These are phyloP conservation scores for Colletotrichum sp. DNA, from an alignment of 2,329 filamentous ascomycete species.

Conservation along the genomic window DNA sequence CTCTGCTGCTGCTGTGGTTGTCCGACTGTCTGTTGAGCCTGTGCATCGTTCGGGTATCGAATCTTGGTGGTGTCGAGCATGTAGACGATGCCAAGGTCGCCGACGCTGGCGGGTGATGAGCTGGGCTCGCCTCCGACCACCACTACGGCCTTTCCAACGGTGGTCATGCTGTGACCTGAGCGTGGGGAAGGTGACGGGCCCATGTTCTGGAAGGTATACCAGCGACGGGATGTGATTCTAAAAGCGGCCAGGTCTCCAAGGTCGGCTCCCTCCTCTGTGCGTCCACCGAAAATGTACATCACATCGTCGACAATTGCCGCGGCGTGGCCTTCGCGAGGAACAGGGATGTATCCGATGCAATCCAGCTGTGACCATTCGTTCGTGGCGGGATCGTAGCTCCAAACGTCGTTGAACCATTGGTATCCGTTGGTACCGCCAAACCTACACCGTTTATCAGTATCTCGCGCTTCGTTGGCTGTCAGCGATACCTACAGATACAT, in stretches of 20 bases:
- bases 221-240: slow-evolving; percentile 77
- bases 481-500: slow-evolving; percentile 78
- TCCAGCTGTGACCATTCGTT: slow-evolving; percentile 90
- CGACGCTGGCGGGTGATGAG: slow-evolving; percentile 78
- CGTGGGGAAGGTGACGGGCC: slow-evolving; percentile 91
- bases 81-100: slow-evolving; percentile 88
- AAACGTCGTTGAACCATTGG: slow-evolving; percentile 99
- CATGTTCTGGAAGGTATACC: slow-evolving; percentile 99
- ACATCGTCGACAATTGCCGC: slow-evolving; percentile 94
- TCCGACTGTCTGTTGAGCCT: slow-evolving; percentile 29
- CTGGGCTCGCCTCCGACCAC: slow-evolving; percentile 95
- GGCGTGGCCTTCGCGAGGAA: slow-evolving; percentile 91
- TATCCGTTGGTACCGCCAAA: slow-evolving; percentile 97
- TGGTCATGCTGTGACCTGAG: slow-evolving; percentile 97
- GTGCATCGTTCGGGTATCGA: slow-evolving; percentile 85
- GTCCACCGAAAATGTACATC: slow-evolving; percentile 98
- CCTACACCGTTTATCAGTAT: slow-evolving; percentile 46
- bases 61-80: slow-evolving; percentile 96
- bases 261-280: slow-evolving; percentile 91
- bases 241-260: slow-evolving; percentile 90
- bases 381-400: slow-evolving; percentile 85
- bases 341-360: slow-evolving; percentile 97
- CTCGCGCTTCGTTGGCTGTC: not conserved
- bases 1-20: slow-evolving; percentile 42
- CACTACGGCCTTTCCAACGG: slow-evolving; percentile 89